Conservation (phyloP, 306 rosid genomes). For the Fragaria ananassa region DNA sequence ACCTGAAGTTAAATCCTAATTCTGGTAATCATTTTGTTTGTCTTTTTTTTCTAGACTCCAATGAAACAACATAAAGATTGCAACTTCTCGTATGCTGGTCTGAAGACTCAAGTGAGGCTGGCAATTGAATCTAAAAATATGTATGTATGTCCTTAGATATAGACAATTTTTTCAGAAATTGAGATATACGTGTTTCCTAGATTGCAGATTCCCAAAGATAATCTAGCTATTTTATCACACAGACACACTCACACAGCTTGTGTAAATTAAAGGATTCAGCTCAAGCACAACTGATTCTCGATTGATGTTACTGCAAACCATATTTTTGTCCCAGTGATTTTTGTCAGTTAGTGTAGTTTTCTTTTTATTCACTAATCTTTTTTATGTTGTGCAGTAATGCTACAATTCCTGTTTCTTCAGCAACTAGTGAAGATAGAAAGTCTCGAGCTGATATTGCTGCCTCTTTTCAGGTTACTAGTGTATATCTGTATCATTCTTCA, state of each 20-base stretch:
- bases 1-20: conserved; percentile 24
- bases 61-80: conserved; percentile 99
- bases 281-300: background rate
- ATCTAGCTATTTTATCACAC: background rate
- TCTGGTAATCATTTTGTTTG: conserved; percentile 15
- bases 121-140: conserved; percentile 82
- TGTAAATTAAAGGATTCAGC: background rate
- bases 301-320: conserved; percentile 4
- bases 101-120: conserved; percentile 95
- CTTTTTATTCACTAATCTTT: background rate
- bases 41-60: conserved; percentile 51
- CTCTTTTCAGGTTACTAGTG: conserved; percentile 78
- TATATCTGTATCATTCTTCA: conserved; percentile 4
- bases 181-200: background rate
- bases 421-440: conserved; percentile 61
- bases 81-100: conserved; percentile 94
- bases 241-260: conserved; percentile 4
- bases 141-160: conserved; percentile 40
- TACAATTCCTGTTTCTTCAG: conserved; percentile 63
- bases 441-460: conserved; percentile 95
- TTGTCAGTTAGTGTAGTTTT: background rate
- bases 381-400: conserved; percentile 59
- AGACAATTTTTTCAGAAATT: background rate
- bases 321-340: background rate
- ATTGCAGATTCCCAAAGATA: background rate